phyloP scores from a whole-genome alignment of 1,284 basidiomycete genomes.

The Marasmius fiardii region DNA sequence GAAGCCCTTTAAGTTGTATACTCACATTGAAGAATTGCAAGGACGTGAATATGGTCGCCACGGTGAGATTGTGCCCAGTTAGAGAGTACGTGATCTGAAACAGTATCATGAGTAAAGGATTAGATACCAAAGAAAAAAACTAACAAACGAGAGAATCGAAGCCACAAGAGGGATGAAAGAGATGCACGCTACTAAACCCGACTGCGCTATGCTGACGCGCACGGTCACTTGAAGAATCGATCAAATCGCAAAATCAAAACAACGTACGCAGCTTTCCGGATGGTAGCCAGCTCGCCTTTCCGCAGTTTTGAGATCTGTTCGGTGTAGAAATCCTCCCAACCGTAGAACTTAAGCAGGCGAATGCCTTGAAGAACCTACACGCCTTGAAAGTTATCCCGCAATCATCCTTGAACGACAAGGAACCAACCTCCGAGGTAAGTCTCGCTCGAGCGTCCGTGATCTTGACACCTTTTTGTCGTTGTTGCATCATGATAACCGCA shows the following conservation, averaged over 20 bases:
- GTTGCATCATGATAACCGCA: constrained; percentile 47
- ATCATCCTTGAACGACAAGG: neutral
- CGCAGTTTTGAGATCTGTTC: constrained; percentile 39
- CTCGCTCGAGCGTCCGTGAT: constrained; percentile 59
- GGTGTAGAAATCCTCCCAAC: constrained; percentile 46
- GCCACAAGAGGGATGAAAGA: constrained; percentile 51
- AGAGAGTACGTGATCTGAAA: constrained; percentile 51
- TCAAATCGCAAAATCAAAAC: neutral
- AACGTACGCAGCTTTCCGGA: constrained; percentile 34
- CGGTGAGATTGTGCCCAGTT: constrained; percentile 47
- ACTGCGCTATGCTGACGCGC: constrained; percentile 14
- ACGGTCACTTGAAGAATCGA: constrained; percentile 14
- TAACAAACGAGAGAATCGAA: constrained; percentile 55
- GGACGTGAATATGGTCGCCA: constrained; percentile 58
- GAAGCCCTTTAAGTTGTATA: neutral
- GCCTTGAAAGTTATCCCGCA: neutral
- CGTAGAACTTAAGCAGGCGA: constrained; percentile 40
- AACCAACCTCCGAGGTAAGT: constrained; percentile 39
- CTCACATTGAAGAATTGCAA: constrained; percentile 60
- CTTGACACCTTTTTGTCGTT: constrained; percentile 50
- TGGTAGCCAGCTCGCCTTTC: constrained; percentile 35
- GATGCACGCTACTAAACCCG: constrained; percentile 30
- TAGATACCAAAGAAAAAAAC: constrained; percentile 12
- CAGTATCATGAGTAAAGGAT: neutral
- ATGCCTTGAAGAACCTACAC: constrained; percentile 41